Percentiles rank a stretch among this genome's conserved stretches.
Conservation (phyloP, 78 protist species). For the Monocercomonoides exilis region DNA sequence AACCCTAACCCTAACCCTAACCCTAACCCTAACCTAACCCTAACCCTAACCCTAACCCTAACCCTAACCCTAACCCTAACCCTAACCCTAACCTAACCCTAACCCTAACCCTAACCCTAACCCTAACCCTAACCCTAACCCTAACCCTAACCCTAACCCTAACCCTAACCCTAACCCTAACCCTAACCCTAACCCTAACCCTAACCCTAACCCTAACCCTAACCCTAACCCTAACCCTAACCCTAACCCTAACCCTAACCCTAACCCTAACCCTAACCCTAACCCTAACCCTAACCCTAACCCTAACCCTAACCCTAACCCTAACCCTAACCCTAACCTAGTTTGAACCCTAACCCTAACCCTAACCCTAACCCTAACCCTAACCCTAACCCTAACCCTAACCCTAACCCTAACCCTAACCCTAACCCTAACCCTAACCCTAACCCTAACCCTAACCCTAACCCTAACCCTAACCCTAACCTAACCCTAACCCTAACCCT, state of each 20-base stretch:
- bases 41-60: too few species aligned
- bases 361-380: too few species aligned
- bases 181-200: conserved; percentile 10
- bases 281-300: conserved; percentile 9
- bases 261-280: conserved; percentile 10
- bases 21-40: too few species aligned
- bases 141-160: not conserved
- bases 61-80: conserved; percentile 9
- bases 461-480: too few species aligned
- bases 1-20: too few species aligned
- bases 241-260: conserved; percentile 10
- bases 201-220: conserved; percentile 10
- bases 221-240: conserved; percentile 9
- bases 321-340: too few species aligned
- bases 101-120: not conserved
- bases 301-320: too few species aligned
- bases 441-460: conserved; percentile 9
- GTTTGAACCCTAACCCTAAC: too few species aligned
- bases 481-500: too few species aligned
- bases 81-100: too few species aligned
- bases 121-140: conserved; percentile 1
- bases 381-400: conserved; percentile 9
- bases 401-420: not conserved
- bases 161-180: conserved; percentile 3
- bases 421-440: not conserved